These are phyloP conservation scores for Eimeria tenella DNA, from an alignment of 169 alveolate species.

Conservation along the genomic window DNA sequence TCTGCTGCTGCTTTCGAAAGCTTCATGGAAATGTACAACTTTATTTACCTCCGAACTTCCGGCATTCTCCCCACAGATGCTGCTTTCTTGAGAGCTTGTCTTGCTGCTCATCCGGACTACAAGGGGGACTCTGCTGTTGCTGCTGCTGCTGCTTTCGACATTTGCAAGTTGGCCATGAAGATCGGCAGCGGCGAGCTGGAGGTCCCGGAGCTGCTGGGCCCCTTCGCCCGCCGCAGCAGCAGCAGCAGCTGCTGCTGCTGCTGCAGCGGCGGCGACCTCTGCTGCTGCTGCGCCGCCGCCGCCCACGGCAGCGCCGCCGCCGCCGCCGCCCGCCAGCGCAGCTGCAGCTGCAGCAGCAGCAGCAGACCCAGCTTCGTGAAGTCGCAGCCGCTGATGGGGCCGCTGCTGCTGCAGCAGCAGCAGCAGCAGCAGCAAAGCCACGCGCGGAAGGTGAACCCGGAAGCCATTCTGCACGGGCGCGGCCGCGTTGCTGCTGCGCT, in stretches of 20 bases:
- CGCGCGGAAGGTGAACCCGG: not conserved
- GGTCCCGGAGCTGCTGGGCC: slow-evolving; percentile 63
- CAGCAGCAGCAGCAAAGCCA: too few species aligned
- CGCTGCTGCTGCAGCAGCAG: too few species aligned
- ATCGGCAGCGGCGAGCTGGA: slow-evolving; percentile 37
- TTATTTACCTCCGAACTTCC: slow-evolving; percentile 26
- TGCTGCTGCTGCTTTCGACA: not conserved
- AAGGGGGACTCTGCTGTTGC: slow-evolving; percentile 64
- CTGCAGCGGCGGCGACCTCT: too few species aligned
- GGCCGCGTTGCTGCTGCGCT: not conserved
- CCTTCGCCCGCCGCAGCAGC: slow-evolving; percentile 60
- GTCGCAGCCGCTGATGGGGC: too few species aligned
- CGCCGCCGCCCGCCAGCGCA: too few species aligned
- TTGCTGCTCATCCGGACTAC: slow-evolving; percentile 69
- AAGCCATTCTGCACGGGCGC: not conserved
- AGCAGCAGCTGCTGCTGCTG: not conserved
- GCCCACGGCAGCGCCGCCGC: too few species aligned
- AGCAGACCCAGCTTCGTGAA: too few species aligned
- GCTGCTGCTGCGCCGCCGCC: too few species aligned
- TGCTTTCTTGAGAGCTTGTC: slow-evolving; percentile 51
- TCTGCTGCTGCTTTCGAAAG: slow-evolving; percentile 36
- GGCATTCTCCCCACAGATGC: slow-evolving; percentile 74
- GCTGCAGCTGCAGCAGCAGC: too few species aligned
- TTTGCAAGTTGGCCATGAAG: slow-evolving; percentile 47
- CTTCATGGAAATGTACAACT: slow-evolving; percentile 1